Conservation (phyloP, 257 asterid genomes). For the Penstemon eatonii region DNA sequence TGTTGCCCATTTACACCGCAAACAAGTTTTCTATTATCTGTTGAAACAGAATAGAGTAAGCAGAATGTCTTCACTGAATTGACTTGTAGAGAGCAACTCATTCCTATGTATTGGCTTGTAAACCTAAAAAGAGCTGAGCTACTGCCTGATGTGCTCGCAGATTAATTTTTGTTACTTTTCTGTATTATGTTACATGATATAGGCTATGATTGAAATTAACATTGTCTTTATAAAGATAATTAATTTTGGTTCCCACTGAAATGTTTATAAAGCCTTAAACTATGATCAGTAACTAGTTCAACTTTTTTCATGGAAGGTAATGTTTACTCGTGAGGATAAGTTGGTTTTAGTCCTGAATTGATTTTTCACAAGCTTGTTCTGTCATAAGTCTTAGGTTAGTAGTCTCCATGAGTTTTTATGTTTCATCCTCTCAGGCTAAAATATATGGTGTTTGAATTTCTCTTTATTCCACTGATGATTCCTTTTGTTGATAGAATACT, state of each 20-base stretch:
- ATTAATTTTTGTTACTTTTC: not conserved
- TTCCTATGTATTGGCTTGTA: no score
- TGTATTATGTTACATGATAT: not conserved
- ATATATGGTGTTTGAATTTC: slow-evolving; percentile 7
- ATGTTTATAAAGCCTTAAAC: not conserved
- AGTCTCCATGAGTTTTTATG: slow-evolving; percentile 2
- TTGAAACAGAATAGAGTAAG: no score
- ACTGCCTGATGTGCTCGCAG: slow-evolving; percentile 1
- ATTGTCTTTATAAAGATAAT: no score
- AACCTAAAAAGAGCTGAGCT: not conserved
- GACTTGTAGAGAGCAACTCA: no score
- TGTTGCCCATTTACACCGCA: not conserved
- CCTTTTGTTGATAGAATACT: slow-evolving; percentile 24
- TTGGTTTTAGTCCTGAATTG: slow-evolving; percentile 4
- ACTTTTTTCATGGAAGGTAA: not conserved
- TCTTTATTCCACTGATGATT: slow-evolving; percentile 14
- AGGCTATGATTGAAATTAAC: no score
- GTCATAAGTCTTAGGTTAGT: not conserved
- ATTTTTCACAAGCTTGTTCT: slow-evolving; percentile 1
- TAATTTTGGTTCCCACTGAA: slow-evolving; percentile 13
- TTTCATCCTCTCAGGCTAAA: not conserved
- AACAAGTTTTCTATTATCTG: no score
- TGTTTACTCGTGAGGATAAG: not conserved
- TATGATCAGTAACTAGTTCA: not conserved
- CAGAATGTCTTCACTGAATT: no score